Percentiles rank a stretch among this genome's conserved stretches.
phyloP scores from a whole-genome alignment of 2,329 filamentous ascomycete genomes.

The Coniochaeta pulveracea region DNA sequence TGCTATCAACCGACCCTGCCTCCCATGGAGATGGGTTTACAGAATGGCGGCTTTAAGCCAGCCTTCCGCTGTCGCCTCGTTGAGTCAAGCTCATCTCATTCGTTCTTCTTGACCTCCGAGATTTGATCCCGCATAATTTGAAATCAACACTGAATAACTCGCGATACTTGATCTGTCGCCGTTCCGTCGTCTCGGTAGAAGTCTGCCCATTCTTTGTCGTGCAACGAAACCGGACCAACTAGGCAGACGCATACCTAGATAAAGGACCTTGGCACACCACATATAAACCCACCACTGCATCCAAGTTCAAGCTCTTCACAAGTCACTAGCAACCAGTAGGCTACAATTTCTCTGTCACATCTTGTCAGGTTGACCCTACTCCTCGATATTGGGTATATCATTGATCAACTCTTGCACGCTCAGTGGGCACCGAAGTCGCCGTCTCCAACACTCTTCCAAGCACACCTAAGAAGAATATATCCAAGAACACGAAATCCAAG shows the following conservation, averaged over 20 bases:
- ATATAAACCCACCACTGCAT: slow-evolving; percentile 1
- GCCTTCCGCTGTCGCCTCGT: slow-evolving; percentile 1
- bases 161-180: neutral
- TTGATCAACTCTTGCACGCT: neutral
- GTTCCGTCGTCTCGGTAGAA: neutral
- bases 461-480: slow-evolving; percentile 1
- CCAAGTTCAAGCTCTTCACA: too few species aligned
- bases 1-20: slow-evolving; percentile 1
- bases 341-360: neutral
- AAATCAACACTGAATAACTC: neutral
- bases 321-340: too few species aligned
- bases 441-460: too few species aligned
- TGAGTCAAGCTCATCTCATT: neutral
- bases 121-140: neutral
- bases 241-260: too few species aligned
- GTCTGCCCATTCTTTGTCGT: slow-evolving; percentile 2
- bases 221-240: too few species aligned
- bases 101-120: neutral
- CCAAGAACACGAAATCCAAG: neutral
- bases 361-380: too few species aligned
- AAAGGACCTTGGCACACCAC: neutral
- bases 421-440: slow-evolving; percentile 2
- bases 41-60: slow-evolving; percentile 2
- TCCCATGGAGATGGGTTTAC: neutral
- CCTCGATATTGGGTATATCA: neutral